Evolutionary conservation across 2,329 filamentous ascomycete genomes (phyloP).

Genomic region (Ceratocystis diversiconidia): DNA sequence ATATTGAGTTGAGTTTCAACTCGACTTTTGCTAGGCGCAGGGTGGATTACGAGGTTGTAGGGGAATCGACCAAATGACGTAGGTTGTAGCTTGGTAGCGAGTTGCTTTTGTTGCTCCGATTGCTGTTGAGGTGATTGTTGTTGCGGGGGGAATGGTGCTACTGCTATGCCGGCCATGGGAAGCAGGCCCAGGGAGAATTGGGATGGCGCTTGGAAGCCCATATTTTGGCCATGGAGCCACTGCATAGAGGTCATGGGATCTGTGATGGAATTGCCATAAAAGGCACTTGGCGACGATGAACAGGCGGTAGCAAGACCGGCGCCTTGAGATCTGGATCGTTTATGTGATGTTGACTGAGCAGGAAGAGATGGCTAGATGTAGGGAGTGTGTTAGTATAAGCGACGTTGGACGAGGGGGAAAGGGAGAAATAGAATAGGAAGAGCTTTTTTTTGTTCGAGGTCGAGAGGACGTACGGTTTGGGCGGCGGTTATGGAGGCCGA

Average conservation of each 20-base stretch:
- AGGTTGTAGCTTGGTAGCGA: not conserved
- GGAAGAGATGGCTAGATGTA: constrained; percentile 10
- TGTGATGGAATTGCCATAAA: constrained; percentile 10
- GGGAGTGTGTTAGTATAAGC: constrained; percentile 3
- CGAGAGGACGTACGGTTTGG: constrained; percentile 13
- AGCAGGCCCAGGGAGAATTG: constrained; percentile 15
- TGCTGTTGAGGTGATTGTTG: constrained; percentile 9
- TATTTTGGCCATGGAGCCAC: constrained; percentile 13
- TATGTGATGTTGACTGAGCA: constrained; percentile 14
- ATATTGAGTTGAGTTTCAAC: constrained; percentile 96
- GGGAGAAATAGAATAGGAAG: not conserved
- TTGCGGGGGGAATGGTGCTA: not conserved
- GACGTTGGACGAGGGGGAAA: not conserved
- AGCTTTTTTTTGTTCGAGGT: not conserved
- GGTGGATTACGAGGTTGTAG: constrained; percentile 17
- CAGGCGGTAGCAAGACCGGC: constrained; percentile 7
- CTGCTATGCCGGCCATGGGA: constrained; percentile 9
- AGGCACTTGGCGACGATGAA: constrained; percentile 8
- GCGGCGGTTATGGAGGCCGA: constrained; percentile 5
- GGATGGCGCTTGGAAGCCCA: constrained; percentile 8
- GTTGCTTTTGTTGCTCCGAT: constrained; percentile 4
- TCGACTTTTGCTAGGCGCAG: constrained; percentile 29
- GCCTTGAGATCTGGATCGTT: constrained; percentile 14
- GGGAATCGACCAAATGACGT: constrained; percentile 7
- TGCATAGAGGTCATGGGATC: constrained; percentile 9